Conservation (phyloP, 176 grass and related monocot genomes). For the Zoysia japonica region DNA sequence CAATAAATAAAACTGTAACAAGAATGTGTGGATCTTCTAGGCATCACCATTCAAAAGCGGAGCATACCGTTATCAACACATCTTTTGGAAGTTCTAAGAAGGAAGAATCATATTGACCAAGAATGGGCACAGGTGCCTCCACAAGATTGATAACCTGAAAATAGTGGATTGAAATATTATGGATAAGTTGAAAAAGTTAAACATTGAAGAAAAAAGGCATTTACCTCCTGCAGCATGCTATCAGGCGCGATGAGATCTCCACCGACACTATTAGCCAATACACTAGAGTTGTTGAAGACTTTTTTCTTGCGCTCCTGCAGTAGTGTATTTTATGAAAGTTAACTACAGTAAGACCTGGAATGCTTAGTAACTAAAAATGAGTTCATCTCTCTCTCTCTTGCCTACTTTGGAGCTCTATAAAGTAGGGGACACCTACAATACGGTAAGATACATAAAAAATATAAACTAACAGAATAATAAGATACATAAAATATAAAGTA, state of each 20-base stretch:
- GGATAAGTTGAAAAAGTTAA: slow-evolving; percentile 28
- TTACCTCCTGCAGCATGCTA: slow-evolving; percentile 84
- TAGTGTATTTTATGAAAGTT: slow-evolving; percentile 30
- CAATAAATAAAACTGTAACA: not conserved
- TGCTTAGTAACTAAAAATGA: slow-evolving; percentile 14
- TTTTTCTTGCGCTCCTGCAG: slow-evolving; percentile 71
- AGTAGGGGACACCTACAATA: not conserved
- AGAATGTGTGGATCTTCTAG: slow-evolving; percentile 1
- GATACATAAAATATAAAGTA: too few species aligned
- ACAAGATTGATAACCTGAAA: slow-evolving; percentile 89
- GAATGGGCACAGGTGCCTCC: slow-evolving; percentile 78
- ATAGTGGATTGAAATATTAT: slow-evolving; percentile 26
- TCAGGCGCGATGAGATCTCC: slow-evolving; percentile 59
- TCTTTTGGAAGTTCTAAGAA: slow-evolving; percentile 96
- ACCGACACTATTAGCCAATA: slow-evolving; percentile 60
- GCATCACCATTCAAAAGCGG: slow-evolving; percentile 12
- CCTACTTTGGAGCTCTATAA: not conserved
- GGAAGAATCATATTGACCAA: slow-evolving; percentile 78
- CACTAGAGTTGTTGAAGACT: slow-evolving; percentile 60
- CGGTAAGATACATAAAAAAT: not conserved
- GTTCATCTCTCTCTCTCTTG: not conserved
- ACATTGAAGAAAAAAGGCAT: slow-evolving; percentile 28
- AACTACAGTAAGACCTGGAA: not conserved
- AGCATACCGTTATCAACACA: slow-evolving; percentile 87
- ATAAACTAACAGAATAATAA: too few species aligned